phyloP scores from a whole-genome alignment of 768 basidiomycete species.

The Boletus rubroflammeus region DNA sequence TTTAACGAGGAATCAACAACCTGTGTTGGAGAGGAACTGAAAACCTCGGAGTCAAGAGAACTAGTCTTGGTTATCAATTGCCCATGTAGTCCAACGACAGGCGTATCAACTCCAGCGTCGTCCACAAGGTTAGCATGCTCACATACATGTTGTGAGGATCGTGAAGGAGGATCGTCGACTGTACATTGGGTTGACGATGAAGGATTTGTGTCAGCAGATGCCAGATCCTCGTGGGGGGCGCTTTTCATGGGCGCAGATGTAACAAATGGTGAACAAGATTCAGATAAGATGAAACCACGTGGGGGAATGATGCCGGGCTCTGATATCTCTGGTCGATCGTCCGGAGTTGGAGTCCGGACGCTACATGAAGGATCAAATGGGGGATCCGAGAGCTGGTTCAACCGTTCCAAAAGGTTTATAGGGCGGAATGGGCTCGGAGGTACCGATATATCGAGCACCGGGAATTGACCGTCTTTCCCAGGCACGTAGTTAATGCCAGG shows the following conservation, averaged over 20 bases:
- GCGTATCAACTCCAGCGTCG: slow-evolving; percentile 3
- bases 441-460: slow-evolving; percentile 7
- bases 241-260: slow-evolving; percentile 5
- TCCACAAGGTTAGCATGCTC: slow-evolving; percentile 1
- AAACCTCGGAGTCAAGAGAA: background rate
- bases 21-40: slow-evolving; percentile 1
- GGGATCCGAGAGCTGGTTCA: slow-evolving; percentile 18
- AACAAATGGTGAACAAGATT: slow-evolving; percentile 37
- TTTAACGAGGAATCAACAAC: slow-evolving; percentile 1
- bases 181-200: slow-evolving; percentile 8
- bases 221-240: background rate
- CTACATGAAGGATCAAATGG: background rate
- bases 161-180: slow-evolving; percentile 24
- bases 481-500: slow-evolving; percentile 14
- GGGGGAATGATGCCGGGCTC: slow-evolving; percentile 13
- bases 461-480: slow-evolving; percentile 18
- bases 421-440: slow-evolving; percentile 33
- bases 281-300: slow-evolving; percentile 40
- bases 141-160: slow-evolving; percentile 18
- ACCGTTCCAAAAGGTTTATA: slow-evolving; percentile 29
- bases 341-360: background rate
- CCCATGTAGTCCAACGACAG: background rate
- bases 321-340: background rate
- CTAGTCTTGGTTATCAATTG: background rate
- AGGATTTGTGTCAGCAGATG: slow-evolving; percentile 1